Evolutionary conservation across 306 rosid genomes (phyloP).

Genomic region (Trifolium pratense): DNA sequence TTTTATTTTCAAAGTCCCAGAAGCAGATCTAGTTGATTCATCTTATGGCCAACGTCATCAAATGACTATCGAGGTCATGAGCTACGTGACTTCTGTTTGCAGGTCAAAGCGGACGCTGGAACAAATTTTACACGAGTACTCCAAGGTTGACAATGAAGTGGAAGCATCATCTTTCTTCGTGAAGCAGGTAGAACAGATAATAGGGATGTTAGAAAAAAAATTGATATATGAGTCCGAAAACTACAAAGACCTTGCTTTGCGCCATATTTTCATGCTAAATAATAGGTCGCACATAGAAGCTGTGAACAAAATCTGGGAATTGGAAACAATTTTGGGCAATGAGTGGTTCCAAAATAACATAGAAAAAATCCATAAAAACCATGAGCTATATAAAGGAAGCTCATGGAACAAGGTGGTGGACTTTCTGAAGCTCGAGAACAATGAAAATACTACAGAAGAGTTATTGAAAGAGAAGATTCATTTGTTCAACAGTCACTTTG

Average conservation of each 20-base stretch:
- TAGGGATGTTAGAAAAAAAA: slow-evolving; percentile 57
- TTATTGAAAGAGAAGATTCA: slow-evolving; percentile 15
- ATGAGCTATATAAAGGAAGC: slow-evolving; percentile 54
- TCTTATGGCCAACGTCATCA: background rate
- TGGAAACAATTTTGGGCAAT: slow-evolving; percentile 53
- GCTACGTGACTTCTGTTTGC: slow-evolving; percentile 38
- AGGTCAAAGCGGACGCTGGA: slow-evolving; percentile 58
- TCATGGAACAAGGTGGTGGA: slow-evolving; percentile 68
- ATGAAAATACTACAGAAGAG: background rate
- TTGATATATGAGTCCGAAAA: slow-evolving; percentile 59
- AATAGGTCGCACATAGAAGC: slow-evolving; percentile 61
- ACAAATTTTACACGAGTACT: slow-evolving; percentile 47
- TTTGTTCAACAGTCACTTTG: slow-evolving; percentile 25
- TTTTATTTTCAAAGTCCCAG: slow-evolving; percentile 61
- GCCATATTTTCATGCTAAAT: slow-evolving; percentile 68
- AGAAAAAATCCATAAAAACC: slow-evolving; percentile 52
- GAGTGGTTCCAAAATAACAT: slow-evolving; percentile 70
- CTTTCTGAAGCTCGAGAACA: slow-evolving; percentile 42
- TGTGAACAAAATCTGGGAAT: slow-evolving; percentile 46
- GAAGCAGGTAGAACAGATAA: slow-evolving; percentile 56
- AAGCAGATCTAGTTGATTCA: background rate
- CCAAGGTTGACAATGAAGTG: slow-evolving; percentile 48
- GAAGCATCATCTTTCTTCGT: slow-evolving; percentile 45
- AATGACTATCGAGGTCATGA: background rate
- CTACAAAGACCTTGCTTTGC: slow-evolving; percentile 54